Evolutionary conservation across 1,139 yeast species (phyloP), one percentile per base, ranked within the genome.

Genomic region (Casaregolazyma lundiana): DNA sequence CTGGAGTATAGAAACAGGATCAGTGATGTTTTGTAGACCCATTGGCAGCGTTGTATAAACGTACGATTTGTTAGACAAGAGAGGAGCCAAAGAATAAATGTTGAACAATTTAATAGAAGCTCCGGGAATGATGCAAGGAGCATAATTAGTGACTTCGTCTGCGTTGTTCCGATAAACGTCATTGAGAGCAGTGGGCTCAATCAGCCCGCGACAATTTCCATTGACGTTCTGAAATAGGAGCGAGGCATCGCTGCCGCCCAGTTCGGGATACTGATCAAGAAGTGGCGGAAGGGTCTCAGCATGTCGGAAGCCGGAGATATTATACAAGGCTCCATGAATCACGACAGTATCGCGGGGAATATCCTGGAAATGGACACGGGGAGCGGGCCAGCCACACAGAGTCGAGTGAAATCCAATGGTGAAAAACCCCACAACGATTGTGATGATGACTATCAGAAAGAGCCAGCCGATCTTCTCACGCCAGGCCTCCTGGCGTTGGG

Each of bases 401-500:
- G 90, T 75, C 56, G 75, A 76, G 22, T 92, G 84, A 65, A 89
- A 86, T 1, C 96, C 96, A 67, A 88, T 86, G 2, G 95, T 84
- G 57, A 88, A 71, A 61, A 75, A 87, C 1, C 92, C 95, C 44
- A 87, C 82, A 48, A 82, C 63, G 0, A 81, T 76, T 43, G 92
- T 95, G 48, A 84, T 65, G 53, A 76, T 75, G 15, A 79, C 57
- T 53, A 89, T 86, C 48, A 88, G 71, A 1, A 89, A 75, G 38
- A 89, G 69, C 46, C 88, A 70, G 0, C 84, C 96, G 38, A 87
- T 80, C 62, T 89, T 89, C 63, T 89, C 96, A 61, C 96, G 75
- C 97, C 97, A 89, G 0, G 96, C 96, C 67, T 78, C 77, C 63
- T 86, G 96, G 57, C 90, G 77, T 44, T 79, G 84, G 54, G 77